Percentiles rank a stretch among this genome's conserved stretches.
Conservation (phyloP, 2,329 filamentous ascomycete species). For the Sclerotinia minor region DNA sequence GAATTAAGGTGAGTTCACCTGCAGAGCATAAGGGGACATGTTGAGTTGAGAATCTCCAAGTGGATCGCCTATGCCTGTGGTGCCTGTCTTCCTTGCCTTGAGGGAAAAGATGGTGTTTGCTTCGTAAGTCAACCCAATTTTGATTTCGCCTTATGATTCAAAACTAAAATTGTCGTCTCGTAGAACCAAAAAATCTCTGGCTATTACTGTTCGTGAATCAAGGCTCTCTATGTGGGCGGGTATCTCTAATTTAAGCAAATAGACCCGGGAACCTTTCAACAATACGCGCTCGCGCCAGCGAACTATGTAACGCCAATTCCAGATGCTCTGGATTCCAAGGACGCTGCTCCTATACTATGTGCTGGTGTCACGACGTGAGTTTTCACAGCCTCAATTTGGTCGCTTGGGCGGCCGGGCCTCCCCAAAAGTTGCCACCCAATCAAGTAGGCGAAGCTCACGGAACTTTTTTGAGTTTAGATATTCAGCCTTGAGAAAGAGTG, state of each 20-base stretch:
- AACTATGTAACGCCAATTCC: constrained; percentile 71
- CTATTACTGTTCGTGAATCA: constrained; percentile 53
- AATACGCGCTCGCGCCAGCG: constrained; percentile 64
- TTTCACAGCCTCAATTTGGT: constrained; percentile 30
- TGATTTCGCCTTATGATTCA: constrained; percentile 9
- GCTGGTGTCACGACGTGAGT: constrained; percentile 61
- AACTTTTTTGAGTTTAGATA: constrained; percentile 46
- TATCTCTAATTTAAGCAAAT: constrained; percentile 8
- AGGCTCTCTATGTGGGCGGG: constrained; percentile 3
- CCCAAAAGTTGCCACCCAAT: constrained; percentile 26
- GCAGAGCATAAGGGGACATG: not conserved
- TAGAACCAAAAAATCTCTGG: constrained; percentile 59
- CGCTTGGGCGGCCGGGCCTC: constrained; percentile 24
- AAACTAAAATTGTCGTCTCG: constrained; percentile 22
- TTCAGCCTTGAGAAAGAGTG: constrained; percentile 61
- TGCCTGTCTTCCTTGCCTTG: constrained; percentile 53
- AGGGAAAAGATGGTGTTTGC: constrained; percentile 63
- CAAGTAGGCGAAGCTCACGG: constrained; percentile 35
- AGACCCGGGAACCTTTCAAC: constrained; percentile 68
- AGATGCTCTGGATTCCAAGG: constrained; percentile 57
- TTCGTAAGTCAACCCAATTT: constrained; percentile 51
- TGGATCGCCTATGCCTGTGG: constrained; percentile 57
- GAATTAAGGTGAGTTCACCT: constrained; percentile 57
- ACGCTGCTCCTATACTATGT: constrained; percentile 67
- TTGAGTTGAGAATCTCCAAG: constrained; percentile 39